Evolutionary conservation across 306 rosid species (phyloP).

Genomic region (Quercus glauca): DNA sequence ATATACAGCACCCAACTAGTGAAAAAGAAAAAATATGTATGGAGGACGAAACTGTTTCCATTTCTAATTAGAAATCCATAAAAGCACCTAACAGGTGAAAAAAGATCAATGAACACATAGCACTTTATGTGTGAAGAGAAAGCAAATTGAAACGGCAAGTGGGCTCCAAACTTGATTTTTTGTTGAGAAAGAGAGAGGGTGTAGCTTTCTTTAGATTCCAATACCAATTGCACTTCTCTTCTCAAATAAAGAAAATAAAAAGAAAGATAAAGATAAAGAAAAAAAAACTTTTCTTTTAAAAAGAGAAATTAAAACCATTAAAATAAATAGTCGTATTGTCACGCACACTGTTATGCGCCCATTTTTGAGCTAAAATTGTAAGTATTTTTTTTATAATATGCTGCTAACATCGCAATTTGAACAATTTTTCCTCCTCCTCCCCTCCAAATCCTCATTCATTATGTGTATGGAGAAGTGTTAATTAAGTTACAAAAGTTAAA

Average conservation of each 20-base stretch:
- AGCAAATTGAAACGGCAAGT: constrained; percentile 16
- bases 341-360: too few relatives aligned
- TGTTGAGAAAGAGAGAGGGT: constrained; percentile 5
- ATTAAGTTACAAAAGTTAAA: too few relatives aligned
- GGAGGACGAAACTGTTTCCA: background rate
- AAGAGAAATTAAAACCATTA: background rate
- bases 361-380: too few relatives aligned
- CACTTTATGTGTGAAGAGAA: constrained; percentile 4
- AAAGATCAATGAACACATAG: background rate
- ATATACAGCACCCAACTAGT: too few relatives aligned
- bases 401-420: accelerated
- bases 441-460: too few relatives aligned
- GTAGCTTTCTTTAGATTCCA: constrained; percentile 33
- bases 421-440: accelerated
- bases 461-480: accelerated
- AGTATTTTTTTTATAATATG: too few relatives aligned
- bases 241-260: constrained; percentile 19
- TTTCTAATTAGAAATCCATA: background rate
- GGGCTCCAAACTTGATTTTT: constrained; percentile 19
- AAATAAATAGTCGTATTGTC: background rate
- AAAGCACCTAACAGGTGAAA: constrained; percentile 21
- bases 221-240: constrained; percentile 15
- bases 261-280: constrained; percentile 13
- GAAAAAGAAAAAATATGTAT: too few relatives aligned
- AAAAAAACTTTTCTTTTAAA: background rate